Evolutionary conservation across 75 land plant genomes (phyloP), one percentile per base, ranked within the genome.

Genomic region (Sequoiadendron giganteum): DNA sequence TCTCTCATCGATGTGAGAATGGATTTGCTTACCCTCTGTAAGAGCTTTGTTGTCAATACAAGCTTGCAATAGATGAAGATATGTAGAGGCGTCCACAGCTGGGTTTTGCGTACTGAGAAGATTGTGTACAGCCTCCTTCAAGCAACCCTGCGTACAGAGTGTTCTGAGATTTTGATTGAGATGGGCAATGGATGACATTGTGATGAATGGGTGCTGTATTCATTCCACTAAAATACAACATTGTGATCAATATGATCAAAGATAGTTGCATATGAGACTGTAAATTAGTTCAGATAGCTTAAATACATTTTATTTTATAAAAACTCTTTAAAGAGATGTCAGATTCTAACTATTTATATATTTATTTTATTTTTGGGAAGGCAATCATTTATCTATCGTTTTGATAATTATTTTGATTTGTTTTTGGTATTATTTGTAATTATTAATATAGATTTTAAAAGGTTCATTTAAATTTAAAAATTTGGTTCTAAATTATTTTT

Each of bases 11-110:
- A 82, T 82, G 84, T 82, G 84, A 8, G 84, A 19, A 30, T 82
- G 84, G 34, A 82, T 81, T 81, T 25, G 48, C 49, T 81, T 45
- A 25, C 83, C 83, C 83, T 81, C 83, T 42, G 47, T 3, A 42
- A 81, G 48, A 32, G 83, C 49, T 42, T 45, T 81, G 18, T 10
- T 21, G 45, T 81, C 30, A 18, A 82, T 47, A 11, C 52, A 82
- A 7, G 49, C 84, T 30, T 45, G 84, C 49, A 82, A 82, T 25
- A 82, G 49, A 45, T n/a, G 1, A 45, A 82, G 49, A 45, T 82
- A 82, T 42, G 48, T 82, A 45, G 84, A 82, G 10, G 42, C 43
- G 30, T 81, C 83, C 45, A 81, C 76, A 72, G 11, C 5, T 43
- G n/a, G 49, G 28, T 81, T 81, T 0, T 4, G 6, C 25, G 45